Evolutionary conservation across 2,329 filamentous ascomycete genomes (phyloP).

Genomic region (Pyricularia pennisetigena): DNA sequence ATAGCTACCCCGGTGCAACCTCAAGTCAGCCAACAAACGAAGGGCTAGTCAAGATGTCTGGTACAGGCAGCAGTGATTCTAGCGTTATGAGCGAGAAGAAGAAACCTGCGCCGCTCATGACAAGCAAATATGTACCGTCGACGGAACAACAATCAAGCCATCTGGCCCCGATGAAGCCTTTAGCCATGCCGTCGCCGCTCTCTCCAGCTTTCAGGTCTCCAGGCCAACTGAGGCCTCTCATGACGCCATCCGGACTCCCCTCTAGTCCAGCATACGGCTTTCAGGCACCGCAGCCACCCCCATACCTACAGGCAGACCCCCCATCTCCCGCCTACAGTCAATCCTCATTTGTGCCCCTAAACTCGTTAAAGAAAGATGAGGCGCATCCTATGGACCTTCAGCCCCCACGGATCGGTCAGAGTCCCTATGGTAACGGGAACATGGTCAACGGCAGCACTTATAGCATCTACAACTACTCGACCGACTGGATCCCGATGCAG

Average conservation of each 20-base stretch:
- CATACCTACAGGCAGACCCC: neutral
- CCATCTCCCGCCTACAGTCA: neutral
- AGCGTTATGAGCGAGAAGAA: neutral
- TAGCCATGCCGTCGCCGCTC: neutral
- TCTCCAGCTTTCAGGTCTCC: neutral
- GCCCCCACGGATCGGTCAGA: neutral
- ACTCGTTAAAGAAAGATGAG: neutral
- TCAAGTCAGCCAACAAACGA: neutral
- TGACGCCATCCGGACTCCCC: neutral
- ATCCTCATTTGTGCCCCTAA: neutral
- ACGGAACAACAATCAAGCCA: neutral
- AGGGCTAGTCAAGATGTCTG: neutral
- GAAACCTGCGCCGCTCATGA: neutral
- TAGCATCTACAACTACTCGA: neutral
- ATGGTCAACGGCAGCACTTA: neutral
- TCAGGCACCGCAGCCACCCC: neutral
- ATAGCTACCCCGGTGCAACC: neutral
- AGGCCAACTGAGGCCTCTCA: neutral
- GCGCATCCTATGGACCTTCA: neutral
- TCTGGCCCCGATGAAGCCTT: neutral
- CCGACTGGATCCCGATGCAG: slow-evolving; percentile 3
- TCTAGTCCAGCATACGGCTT: neutral
- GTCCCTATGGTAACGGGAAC: slow-evolving; percentile 2
- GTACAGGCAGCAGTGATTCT: neutral
- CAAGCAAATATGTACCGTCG: neutral